Base-by-base conservation (phyloP, 768 basidiomycete genomes). In the Daedalea quercina region DNA sequence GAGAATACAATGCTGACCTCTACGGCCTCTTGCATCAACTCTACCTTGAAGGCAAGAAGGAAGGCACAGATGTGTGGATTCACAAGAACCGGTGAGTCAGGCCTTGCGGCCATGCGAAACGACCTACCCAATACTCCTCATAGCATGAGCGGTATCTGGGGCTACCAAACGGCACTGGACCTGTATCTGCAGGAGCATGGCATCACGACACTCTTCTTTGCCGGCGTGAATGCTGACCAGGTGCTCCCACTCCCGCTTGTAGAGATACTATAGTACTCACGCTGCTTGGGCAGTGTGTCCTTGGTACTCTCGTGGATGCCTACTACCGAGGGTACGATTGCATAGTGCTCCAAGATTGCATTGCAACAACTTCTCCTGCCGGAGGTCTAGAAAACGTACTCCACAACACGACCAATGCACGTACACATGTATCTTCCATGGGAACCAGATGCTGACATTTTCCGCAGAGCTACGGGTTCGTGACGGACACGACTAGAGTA, bases 111-210 rank as follows among this genome's bases (percentile, higher is more conserved):
- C 4, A 34, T 20, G 11, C 17, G 15, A 3, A 19, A 9, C 24
- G 20, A 35, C 26, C 33, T 19, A 48, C 33, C 20, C 4, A 24
- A 31, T 7, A n/a, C 11, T 6, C 11, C 15, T 47, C 33, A 9
- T 24, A 83, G 84, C 47, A 82, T 83, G 77, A 82, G 82, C 58
- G 84, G 76, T 13, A 57, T 85, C 20, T 85, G 81, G 83, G 82
- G 81, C 12, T 76, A 76, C 47, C 81, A 84, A 59, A 75, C 75
- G n/a, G 72, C 77, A 12, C 66, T 86, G 50, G 82, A 84, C 60
- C 65, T 84, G 34, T 84, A 80, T 62, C 73, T 85, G 40, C 70
- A 79, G 53, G 80, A 84, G 60, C 76, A 80, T 43, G 82, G 84
- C 35, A 76, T 85, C 53, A 80, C 71, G 9, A 83, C 80, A 1